phyloP scores from a whole-genome alignment of 202 grass and related monocot species.

The Saccharum hybrid region DNA sequence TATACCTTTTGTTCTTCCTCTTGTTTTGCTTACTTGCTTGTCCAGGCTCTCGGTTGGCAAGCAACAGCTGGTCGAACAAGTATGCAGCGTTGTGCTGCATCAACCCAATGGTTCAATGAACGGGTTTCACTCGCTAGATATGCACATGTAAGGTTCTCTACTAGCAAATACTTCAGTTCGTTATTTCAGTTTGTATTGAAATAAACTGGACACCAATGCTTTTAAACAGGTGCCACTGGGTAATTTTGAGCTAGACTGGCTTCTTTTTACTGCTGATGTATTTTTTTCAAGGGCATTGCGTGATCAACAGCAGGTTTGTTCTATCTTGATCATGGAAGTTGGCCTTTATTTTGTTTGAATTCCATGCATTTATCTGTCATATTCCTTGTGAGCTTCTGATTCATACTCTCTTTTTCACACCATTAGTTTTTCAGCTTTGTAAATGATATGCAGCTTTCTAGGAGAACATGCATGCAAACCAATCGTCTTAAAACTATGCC shows the following conservation, averaged over 20 bases:
- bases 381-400: slow-evolving; percentile 23
- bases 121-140: slow-evolving; percentile 97
- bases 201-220: slow-evolving; percentile 34
- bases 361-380: slow-evolving; percentile 8
- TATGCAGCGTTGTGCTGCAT: slow-evolving; percentile 95
- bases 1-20: slow-evolving; percentile 11
- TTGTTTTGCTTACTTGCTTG: slow-evolving; percentile 46
- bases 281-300: slow-evolving; percentile 94
- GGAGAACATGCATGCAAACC: slow-evolving; percentile 6
- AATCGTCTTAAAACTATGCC: slow-evolving; percentile 4
- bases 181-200: slow-evolving; percentile 35
- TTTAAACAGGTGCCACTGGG: slow-evolving; percentile 91
- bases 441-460: slow-evolving; percentile 23
- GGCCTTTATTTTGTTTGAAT: slow-evolving; percentile 39
- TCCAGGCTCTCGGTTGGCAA: slow-evolving; percentile 97
- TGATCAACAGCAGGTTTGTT: slow-evolving; percentile 94
- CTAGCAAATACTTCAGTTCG: slow-evolving; percentile 27
- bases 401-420: background rate
- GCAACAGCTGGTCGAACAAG: slow-evolving; percentile 89
- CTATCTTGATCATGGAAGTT: slow-evolving; percentile 24
- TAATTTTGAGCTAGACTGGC: slow-evolving; percentile 97
- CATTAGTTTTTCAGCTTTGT: slow-evolving; percentile 29
- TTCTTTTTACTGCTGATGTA: slow-evolving; percentile 89
- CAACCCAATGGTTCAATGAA: slow-evolving; percentile 91
- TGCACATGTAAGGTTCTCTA: slow-evolving; percentile 77